Evolutionary conservation across 345 rosid genomes (phyloP).

Genomic region (Eucalyptus polybractea): DNA sequence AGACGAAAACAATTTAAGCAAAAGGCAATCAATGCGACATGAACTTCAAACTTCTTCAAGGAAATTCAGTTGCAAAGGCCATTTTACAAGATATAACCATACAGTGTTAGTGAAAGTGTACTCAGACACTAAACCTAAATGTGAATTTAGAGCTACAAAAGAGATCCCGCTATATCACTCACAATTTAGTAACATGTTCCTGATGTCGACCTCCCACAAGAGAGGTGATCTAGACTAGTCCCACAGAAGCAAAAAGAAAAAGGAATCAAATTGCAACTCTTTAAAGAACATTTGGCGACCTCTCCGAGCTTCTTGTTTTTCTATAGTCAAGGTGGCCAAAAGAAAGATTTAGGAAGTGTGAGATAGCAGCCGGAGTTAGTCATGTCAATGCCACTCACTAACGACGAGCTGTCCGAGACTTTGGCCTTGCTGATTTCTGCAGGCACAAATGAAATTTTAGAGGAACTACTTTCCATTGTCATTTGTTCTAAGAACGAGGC

Average conservation of each 20-base stretch:
- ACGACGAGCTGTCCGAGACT: conserved; percentile 66
- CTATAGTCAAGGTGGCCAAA: neutral
- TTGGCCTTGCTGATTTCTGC: conserved; percentile 80
- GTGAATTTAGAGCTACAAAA: neutral
- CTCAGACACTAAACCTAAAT: neutral
- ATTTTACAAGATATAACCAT: neutral
- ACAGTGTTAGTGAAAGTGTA: neutral
- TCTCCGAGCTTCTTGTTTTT: neutral
- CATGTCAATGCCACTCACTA: conserved; percentile 2
- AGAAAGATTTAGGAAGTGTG: neutral
- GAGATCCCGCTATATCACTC: neutral
- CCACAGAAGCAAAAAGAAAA: neutral
- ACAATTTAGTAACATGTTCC: neutral
- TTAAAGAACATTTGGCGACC: neutral
- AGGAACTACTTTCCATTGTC: neutral
- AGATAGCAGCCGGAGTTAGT: neutral
- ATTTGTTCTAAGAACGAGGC: neutral
- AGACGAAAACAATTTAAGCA: neutral
- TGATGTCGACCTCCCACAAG: neutral
- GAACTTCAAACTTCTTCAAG: neutral
- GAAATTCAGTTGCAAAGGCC: neutral
- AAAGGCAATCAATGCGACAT: neutral
- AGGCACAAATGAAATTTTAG: neutral
- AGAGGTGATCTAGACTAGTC: neutral
- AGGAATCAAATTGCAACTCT: neutral